Evolutionary conservation across 2,329 filamentous ascomycete species (phyloP).

Genomic region (Fusarium metavorans): DNA sequence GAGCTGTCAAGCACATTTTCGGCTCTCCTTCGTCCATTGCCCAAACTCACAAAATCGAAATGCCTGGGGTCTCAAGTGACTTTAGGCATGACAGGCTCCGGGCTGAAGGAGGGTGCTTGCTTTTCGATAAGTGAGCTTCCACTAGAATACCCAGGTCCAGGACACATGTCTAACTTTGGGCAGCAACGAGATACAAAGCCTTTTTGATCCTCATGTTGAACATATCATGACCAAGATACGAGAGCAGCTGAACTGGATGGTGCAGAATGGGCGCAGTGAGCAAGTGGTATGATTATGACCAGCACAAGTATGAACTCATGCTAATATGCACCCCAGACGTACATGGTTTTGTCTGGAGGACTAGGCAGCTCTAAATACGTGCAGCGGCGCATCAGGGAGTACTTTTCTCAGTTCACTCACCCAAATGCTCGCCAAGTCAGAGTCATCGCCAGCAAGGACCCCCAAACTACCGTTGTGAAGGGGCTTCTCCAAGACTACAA

Average conservation of each 20-base stretch:
- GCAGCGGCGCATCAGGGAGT: not conserved
- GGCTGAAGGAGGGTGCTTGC: not conserved
- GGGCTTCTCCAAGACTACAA: not conserved
- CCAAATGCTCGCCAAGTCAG: not conserved
- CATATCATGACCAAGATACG: not conserved
- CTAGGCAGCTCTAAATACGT: not conserved
- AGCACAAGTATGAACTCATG: fast-evolving
- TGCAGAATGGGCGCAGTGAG: not conserved
- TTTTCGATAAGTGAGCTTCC: not conserved
- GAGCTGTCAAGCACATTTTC: not conserved
- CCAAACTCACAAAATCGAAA: not conserved
- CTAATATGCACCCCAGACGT: not conserved
- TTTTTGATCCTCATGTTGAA: not conserved
- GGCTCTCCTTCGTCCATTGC: not conserved
- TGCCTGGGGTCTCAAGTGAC: not conserved
- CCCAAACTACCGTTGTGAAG: not conserved
- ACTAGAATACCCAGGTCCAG: not conserved
- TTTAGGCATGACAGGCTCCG: not conserved
- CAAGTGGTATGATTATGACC: not conserved
- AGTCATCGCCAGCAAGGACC: not conserved
- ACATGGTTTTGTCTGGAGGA: not conserved
- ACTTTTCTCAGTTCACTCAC: not conserved
- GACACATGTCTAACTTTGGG: not conserved
- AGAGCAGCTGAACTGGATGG: not conserved
- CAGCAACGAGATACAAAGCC: not conserved